phyloP scores from a whole-genome alignment of 2,329 filamentous ascomycete genomes.

The Xylaria sp. region DNA sequence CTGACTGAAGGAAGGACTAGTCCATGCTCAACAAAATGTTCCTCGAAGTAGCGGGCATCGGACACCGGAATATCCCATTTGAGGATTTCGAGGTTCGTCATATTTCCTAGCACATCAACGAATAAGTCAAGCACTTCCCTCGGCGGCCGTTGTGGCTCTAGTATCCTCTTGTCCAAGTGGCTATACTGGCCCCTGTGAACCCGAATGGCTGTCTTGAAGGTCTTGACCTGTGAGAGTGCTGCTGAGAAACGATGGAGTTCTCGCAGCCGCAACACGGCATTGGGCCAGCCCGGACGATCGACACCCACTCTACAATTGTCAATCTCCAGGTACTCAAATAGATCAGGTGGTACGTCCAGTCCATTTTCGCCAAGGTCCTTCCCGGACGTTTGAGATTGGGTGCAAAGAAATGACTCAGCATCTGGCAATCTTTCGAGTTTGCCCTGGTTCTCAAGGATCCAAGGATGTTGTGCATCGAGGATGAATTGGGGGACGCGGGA shows the following conservation, averaged over 20 bases:
- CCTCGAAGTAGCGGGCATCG: conserved; percentile 9
- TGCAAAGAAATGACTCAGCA: conserved; percentile 22
- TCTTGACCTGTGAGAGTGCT: conserved; percentile 24
- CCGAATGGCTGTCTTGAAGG: conserved; percentile 6
- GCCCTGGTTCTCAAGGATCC: conserved; percentile 18
- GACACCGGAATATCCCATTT: conserved; percentile 5
- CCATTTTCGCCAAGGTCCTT: neutral
- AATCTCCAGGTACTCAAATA: conserved; percentile 27
- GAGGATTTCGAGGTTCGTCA: conserved; percentile 32
- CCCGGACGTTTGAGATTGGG: neutral
- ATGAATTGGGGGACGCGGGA: conserved; percentile 29
- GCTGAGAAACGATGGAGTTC: conserved; percentile 20
- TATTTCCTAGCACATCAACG: conserved; percentile 23
- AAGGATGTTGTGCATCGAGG: conserved; percentile 19
- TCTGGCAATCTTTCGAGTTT: conserved; percentile 20
- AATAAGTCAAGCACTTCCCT: conserved; percentile 5
- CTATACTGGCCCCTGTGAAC: neutral
- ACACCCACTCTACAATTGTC: conserved; percentile 1
- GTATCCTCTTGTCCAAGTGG: neutral
- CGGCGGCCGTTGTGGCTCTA: conserved; percentile 18
- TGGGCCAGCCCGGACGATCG: conserved; percentile 15
- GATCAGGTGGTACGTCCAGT: conserved; percentile 17
- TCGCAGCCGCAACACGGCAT: conserved; percentile 9
- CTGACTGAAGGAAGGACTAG: conserved; percentile 22
- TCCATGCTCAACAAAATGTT: conserved; percentile 7